Evolutionary conservation across 257 asterid species (phyloP), one percentile per base, ranked within the genome.

Genomic region (Nyctanthes arbortristis): DNA sequence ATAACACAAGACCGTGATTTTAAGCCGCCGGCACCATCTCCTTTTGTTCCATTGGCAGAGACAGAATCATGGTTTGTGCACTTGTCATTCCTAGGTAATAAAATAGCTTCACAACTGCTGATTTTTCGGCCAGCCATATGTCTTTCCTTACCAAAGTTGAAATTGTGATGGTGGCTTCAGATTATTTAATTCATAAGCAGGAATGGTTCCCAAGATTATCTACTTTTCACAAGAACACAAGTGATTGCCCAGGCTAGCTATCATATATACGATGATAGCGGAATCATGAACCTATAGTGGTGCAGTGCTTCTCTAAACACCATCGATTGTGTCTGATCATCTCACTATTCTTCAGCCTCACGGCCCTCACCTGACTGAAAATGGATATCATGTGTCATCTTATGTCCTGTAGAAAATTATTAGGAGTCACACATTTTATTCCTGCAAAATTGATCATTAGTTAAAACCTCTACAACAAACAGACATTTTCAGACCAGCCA

Each of bases 51-150:
- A 20, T 22, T 36, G 6, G 58, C 35, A 49, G 22, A 37, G 34
- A 52, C 30, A 39, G 12, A 20, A 71, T 74, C 72, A 36, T 30
- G 14, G 37, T 29, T 33, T 10, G 60, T 27, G 29, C 59, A 52
- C 33, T 73, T 35, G 40, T 54, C 69, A 70, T 69, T 67, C 6
- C 29, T 43, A 8, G 27, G 63, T 52, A 72, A 69, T 66, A 62
- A 40, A 63, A 40, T 58, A 33, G 67, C 61, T 75, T 69, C 77
- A 24, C 49, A 45, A 3, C 12, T 66, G 59, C 66, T 76, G 65
- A 45, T 39, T 49, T 69, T 67, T 20, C 18, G 52, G 20, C 73
- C 70, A 62, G 77, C 75, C 86, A 75, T 82, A 45, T 31, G 0
- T 61, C 65, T 60, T 30, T 27, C 49, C 62, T 52, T 66, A 47